Evolutionary conservation across 164 flowering plant species (phyloP), one percentile per base, ranked within the genome.

Genomic region (Vitis rotundifolia): DNA sequence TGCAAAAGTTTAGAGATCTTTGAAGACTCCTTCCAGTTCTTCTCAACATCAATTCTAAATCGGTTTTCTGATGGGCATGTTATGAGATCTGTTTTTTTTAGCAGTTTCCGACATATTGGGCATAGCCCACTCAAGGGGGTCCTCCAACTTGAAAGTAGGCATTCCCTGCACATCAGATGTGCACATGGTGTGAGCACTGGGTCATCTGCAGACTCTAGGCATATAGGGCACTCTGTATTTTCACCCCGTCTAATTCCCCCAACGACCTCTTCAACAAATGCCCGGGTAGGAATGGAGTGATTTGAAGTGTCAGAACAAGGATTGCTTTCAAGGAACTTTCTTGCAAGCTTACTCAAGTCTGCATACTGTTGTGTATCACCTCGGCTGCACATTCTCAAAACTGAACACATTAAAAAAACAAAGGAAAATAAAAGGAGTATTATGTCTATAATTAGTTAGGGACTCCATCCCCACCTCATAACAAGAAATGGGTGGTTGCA

Each of bases 401-500:
- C 62, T 61, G 49, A 62, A 19, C 47, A 15, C 2, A 71, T 68
- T 5, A 63, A 44, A 64, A 16, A n/a, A 70, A 37, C 13, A 26
- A 12, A 22, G 26, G 9, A 58, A 15, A 13, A 10, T 28, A 28
- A 31, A 16, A 9, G 48, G 12, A 1, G 11, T 31, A 9, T 6
- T n/a, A 18, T 16, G 11, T 3, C 56, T 49, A 49, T 18, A 2
- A 47, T 19, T 51, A 44, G 0, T 3, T 44, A 44, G 22, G 0
- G 9, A 54, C 13, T 61, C 11, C 11, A 29, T 59, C 9, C 56
- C 22, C 48, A 90, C 97, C 97, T 89, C 91, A 90, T 85, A 22
- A 92, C 95, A 55, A 92, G 97, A 76, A 81, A 92, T 37, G 95
- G 97, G 68, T 92, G 97, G 74, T 92, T 86, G 80, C 95, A 90